Base-by-base conservation (phyloP, 225 moss, liverwort and hornwort genomes). In the Asterella californica region DNA sequence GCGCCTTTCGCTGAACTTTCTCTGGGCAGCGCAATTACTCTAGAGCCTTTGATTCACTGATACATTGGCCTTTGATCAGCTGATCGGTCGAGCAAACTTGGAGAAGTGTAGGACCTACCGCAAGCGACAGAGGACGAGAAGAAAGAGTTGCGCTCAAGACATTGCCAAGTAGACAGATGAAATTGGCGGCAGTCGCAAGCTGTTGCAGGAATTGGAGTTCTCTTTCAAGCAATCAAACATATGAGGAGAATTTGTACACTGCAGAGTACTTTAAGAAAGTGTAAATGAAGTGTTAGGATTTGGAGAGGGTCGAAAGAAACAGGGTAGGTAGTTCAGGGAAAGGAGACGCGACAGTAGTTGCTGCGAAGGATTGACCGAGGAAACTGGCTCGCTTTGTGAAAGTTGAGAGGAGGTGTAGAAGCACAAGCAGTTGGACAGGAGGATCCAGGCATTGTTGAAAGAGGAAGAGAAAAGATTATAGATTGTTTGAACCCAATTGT, bases 81-180 rank as follows among this genome's bases (percentile, higher is more conserved):
- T n/a, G n/a, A 38, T 37, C 68, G 36, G 36, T 69, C 27, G 64
- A 64, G 25, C 24, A 24, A 0, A 15, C 64, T 29, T 32, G 48
- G 29, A 73, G 54, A 29, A 74, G 53, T 9, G 53, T 15, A 54
- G 32, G 9, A 11, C 33, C 10, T 33, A 52, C 74, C 15, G 49
- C 73, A 73, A n/a, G 74, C 30, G 9, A 50, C 12, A 11, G 74
- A 47, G 6, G 72, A 59, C 22, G 59, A 59, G 34, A 34, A 76
- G 75, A 60, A 54, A 76, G 75, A 76, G 75, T 60, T 34, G 75
- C 57, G 10, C 36, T 76, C 36, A 57, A 60, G 57, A 36, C 19
- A 32, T 70, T 70, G 42, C 38, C 30, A 42, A 15, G 2, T 25
- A 70, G 70, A 21, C 22, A 70, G 42, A 70, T 45, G 19, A 21